Evolutionary conservation across 2,329 filamentous ascomycete genomes (phyloP).

Genomic region (Dendryphion nanum): DNA sequence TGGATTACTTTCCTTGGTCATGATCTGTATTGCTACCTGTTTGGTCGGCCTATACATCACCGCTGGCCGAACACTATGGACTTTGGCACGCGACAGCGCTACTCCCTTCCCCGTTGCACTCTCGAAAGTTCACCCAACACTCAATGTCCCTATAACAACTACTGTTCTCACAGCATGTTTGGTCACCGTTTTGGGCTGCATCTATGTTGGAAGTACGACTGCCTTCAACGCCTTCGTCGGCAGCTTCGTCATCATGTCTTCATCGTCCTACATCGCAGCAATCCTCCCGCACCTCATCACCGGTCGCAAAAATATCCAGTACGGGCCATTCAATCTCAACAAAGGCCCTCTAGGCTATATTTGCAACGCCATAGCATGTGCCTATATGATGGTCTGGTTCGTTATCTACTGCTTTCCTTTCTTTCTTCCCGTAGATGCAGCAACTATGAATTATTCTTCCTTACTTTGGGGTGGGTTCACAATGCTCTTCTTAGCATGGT

Average conservation of each 20-base stretch:
- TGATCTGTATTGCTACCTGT: constrained; percentile 52
- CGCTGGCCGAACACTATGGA: constrained; percentile 47
- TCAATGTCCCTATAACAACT: background rate
- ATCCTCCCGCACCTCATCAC: constrained; percentile 36
- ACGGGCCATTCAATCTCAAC: constrained; percentile 33
- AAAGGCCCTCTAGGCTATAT: constrained; percentile 22
- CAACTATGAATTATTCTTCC: constrained; percentile 7
- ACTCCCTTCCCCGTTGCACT: constrained; percentile 58
- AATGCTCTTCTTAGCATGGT: constrained; percentile 1
- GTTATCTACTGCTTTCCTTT: constrained; percentile 38
- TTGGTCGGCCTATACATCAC: constrained; percentile 45
- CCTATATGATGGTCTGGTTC: constrained; percentile 36
- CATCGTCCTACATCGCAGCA: constrained; percentile 33
- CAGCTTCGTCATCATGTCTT: constrained; percentile 36
- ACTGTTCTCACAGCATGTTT: background rate
- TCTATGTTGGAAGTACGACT: constrained; percentile 28
- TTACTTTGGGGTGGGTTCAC: constrained; percentile 5
- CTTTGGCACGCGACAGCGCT: constrained; percentile 59
- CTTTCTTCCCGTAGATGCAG: constrained; percentile 18
- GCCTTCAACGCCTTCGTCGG: constrained; percentile 38
- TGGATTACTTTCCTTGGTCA: constrained; percentile 57
- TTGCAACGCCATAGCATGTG: constrained; percentile 30
- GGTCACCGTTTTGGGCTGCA: constrained; percentile 41
- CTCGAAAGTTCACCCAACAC: constrained; percentile 49
- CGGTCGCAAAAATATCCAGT: constrained; percentile 26